These are phyloP conservation scores for Protomyces inundatus DNA, from an alignment of 1,139 yeast genomes.

Conservation along the genomic window DNA sequence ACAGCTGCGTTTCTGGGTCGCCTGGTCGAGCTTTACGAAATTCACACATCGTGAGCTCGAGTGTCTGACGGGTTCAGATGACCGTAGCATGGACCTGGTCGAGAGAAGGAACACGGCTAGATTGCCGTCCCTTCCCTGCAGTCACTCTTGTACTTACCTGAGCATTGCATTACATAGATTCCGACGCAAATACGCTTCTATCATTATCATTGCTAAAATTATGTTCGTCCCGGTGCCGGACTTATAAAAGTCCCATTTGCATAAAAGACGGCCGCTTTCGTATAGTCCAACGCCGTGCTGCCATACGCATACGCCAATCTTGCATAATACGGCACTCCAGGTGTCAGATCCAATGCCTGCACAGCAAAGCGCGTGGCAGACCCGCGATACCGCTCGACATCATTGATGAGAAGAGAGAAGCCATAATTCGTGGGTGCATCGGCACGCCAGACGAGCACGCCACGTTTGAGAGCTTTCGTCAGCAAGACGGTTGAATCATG, in stretches of 20 bases:
- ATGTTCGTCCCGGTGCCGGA: neutral
- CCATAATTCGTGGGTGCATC: conserved; percentile 34
- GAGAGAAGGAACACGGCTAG: too few species aligned
- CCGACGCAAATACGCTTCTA: neutral
- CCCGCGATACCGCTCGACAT: conserved; percentile 70
- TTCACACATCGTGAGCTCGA: too few species aligned
- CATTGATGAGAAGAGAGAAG: conserved; percentile 62
- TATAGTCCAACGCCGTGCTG: conserved; percentile 27
- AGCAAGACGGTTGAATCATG: conserved; percentile 26
- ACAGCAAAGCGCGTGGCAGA: conserved; percentile 32
- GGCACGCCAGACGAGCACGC: conserved; percentile 41
- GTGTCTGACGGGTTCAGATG: too few species aligned
- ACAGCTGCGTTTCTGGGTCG: too few species aligned
- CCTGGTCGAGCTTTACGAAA: too few species aligned
- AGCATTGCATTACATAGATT: too few species aligned
- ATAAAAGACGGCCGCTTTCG: conserved; percentile 31
- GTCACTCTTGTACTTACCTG: too few species aligned
- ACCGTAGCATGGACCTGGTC: too few species aligned
- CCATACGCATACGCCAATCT: conserved; percentile 20
- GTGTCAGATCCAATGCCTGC: neutral
- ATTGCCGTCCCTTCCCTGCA: too few species aligned
- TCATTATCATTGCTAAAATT: neutral
- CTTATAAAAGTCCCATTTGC: conserved; percentile 19
- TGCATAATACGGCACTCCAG: conserved; percentile 25
- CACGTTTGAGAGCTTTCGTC: neutral